A percentile compares a stretch with the other conserved stretches of the same genome.
Evolutionary conservation across 306 rosid genomes (phyloP).

Genomic region (Quercus wislizeni): DNA sequence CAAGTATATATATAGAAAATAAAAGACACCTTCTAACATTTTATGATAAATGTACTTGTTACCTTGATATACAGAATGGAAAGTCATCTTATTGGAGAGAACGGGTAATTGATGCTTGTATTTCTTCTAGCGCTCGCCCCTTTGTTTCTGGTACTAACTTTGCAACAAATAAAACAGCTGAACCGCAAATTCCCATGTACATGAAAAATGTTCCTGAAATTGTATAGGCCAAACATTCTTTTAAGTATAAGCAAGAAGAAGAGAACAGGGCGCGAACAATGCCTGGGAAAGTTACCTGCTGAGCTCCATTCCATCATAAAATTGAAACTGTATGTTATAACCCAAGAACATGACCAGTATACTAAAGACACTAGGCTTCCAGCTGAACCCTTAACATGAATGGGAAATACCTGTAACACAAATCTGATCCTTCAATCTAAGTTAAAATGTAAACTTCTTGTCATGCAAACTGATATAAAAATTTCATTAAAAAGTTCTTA

Average conservation of each 20-base stretch:
- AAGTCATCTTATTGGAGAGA: not conserved
- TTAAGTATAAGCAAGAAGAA: not conserved
- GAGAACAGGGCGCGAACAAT: too few relatives aligned
- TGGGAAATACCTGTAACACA: constrained; percentile 27
- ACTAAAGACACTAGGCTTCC: constrained; percentile 39
- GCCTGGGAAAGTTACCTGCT: constrained; percentile 19
- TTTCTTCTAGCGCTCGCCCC: constrained; percentile 35
- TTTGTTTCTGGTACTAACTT: constrained; percentile 39
- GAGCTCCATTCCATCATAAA: constrained; percentile 44
- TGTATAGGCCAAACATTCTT: not conserved
- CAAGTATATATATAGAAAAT: too few relatives aligned
- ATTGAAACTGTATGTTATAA: constrained; percentile 29
- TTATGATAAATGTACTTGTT: too few relatives aligned
- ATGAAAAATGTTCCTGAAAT: constrained; percentile 38
- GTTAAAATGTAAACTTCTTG: not conserved
- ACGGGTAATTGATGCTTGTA: constrained; percentile 29
- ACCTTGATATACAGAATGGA: not conserved
- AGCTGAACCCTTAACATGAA: constrained; percentile 42
- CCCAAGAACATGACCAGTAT: constrained; percentile 37
- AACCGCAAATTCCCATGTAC: constrained; percentile 15
- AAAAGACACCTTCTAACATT: too few relatives aligned
- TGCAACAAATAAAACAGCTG: constrained; percentile 24
- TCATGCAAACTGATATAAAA: not conserved
- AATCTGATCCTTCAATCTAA: too few relatives aligned
- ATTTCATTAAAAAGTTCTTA: not conserved